Evolutionary conservation across 2,329 filamentous ascomycete genomes (phyloP), one percentile per base, ranked within the genome.

Genomic region (Phoma sp.): DNA sequence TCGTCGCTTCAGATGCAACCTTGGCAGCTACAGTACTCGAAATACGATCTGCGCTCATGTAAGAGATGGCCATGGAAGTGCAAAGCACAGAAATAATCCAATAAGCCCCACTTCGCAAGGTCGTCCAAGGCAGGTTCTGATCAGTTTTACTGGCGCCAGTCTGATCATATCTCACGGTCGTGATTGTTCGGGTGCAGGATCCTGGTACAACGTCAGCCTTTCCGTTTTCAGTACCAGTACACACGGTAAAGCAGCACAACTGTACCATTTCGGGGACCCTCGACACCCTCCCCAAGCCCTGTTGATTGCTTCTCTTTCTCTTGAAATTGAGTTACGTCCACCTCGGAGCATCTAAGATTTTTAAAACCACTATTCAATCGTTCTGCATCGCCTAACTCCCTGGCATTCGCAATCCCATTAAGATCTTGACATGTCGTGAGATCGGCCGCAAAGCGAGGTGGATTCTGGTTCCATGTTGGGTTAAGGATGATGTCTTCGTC

Each of bases 391-490:
- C 64, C 60, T 14, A 70, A 52, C 48, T 70, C 67, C 49, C 67
- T 64, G n/a, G 64, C 61, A 52, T 70, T 69, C 13, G 64, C 65
- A 23, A 69, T 70, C 36, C 67, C 67, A 54, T 69, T 70, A 29
- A 71, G 30, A 46, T 70, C 66, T 46, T 66, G 58, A 48, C 68
- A 65, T 13, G 68, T 71, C 27, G 67, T 71, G 24, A 69, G 55
- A 54, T 70, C 68, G n/a, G 67, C 61, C 22, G 67, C 66, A 51
- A 70, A 67, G 37, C 50, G 57, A 30, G 67, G 68, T 24, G 68
- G 67, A 30, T 58, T 69, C 41, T 71, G 67, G 32, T 71, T 71
- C 66, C 66, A 71, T 48, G 56, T 65, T 4, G 67, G 67, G 39
- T 68, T 60, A 25, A 64, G 54, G 14, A 67, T 50, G 33, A 65